A percentile compares a stretch with the other conserved stretches of the same genome.
These are phyloP conservation scores for Mycena indigotica DNA, from an alignment of 768 basidiomycete genomes.

Conservation along the genomic window DNA sequence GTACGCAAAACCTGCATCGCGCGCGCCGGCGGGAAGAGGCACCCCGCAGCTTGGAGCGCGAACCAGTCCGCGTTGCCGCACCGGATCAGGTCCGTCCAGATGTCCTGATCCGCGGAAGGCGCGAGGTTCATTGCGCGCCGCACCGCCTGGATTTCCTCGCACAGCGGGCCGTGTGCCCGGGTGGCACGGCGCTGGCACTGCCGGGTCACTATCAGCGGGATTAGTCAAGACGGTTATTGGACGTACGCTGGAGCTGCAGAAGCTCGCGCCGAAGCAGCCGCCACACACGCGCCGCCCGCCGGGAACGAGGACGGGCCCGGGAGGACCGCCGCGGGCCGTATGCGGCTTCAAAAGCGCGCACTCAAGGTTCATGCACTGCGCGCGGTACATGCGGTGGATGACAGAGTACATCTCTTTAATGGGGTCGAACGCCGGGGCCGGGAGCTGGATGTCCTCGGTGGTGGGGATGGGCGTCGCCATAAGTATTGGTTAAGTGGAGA, in stretches of 20 bases:
- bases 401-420: background rate
- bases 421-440: background rate
- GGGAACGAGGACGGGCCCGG: too few species aligned
- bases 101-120: background rate
- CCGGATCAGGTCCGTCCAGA: background rate
- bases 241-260: background rate
- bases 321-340: background rate
- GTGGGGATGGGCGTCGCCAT: too few species aligned
- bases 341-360: background rate
- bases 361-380: background rate
- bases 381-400: background rate
- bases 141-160: background rate
- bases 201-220: background rate
- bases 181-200: background rate
- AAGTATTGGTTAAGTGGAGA: too few species aligned
- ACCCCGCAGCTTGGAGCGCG: too few species aligned
- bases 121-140: background rate
- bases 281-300: background rate
- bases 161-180: background rate
- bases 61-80: background rate
- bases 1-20: too few species aligned
- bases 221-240: background rate
- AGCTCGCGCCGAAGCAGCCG: background rate
- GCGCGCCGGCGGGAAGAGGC: too few species aligned
- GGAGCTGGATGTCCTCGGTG: too few species aligned